Percentiles rank a stretch among this genome's conserved stretches.
Evolutionary conservation across 345 rosid species (phyloP).

Genomic region (Eucalyptus sp.): DNA sequence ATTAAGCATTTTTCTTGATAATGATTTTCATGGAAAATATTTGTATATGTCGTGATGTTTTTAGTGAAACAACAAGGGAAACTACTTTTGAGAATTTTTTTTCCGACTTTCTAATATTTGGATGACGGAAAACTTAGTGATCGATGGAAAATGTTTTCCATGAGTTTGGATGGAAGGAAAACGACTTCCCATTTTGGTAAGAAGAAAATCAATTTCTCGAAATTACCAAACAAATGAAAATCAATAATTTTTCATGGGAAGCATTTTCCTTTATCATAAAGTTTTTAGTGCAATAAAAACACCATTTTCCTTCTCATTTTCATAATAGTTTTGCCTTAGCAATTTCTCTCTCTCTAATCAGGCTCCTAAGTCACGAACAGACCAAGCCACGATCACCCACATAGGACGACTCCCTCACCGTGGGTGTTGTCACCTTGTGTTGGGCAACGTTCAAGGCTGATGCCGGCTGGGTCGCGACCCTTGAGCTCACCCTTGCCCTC

Average conservation of each 20-base stretch:
- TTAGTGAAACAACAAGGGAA: too few species aligned
- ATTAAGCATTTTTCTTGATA: background rate
- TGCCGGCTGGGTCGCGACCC: background rate
- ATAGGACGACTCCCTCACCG: background rate
- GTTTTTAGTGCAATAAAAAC: background rate
- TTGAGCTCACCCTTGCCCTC: background rate
- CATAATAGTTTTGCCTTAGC: background rate
- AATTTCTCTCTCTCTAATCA: background rate
- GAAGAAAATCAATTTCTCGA: background rate
- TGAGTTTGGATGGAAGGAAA: background rate
- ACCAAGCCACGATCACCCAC: background rate
- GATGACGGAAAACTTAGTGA: fast-evolving
- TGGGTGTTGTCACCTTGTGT: background rate
- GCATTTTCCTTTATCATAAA: background rate
- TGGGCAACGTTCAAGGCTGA: background rate
- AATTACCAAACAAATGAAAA: background rate
- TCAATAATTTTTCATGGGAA: background rate
- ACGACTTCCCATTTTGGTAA: background rate
- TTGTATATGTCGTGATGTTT: too few species aligned
- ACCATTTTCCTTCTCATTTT: background rate
- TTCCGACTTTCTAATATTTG: background rate
- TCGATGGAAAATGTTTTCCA: background rate
- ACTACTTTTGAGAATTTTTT: too few species aligned
- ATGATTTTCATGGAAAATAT: too few species aligned
- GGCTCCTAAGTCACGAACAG: background rate